Evolutionary conservation across 2,329 filamentous ascomycete species (phyloP).

Genomic region (Geosmithia flava): DNA sequence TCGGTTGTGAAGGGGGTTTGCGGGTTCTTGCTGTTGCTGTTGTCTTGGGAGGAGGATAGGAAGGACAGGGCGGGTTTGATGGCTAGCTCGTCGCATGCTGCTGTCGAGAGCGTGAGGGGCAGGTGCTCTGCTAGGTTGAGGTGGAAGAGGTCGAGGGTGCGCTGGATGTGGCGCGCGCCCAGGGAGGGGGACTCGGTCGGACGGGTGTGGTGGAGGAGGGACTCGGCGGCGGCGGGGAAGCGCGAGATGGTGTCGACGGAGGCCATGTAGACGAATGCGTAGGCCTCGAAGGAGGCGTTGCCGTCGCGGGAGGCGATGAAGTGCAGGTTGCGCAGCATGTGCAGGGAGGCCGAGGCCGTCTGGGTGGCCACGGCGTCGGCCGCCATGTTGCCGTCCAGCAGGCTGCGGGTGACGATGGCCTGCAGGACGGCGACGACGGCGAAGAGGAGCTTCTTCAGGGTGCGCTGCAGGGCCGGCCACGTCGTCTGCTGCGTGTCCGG

Average conservation of each 20-base stretch:
- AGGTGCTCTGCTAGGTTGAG: conserved; percentile 80
- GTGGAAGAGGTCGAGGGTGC: conserved; percentile 76
- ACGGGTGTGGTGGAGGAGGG: conserved; percentile 53
- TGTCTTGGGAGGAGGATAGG: conserved; percentile 35
- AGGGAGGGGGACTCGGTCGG: conserved; percentile 20
- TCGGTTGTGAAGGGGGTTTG: conserved; percentile 31
- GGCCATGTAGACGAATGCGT: conserved; percentile 71
- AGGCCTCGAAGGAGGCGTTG: conserved; percentile 66
- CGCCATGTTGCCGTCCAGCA: conserved; percentile 36
- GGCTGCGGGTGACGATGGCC: conserved; percentile 53
- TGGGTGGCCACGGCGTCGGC: conserved; percentile 38
- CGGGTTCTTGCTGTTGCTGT: conserved; percentile 5
- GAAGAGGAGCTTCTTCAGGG: conserved; percentile 66
- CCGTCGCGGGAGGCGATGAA: conserved; percentile 71
- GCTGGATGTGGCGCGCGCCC: conserved; percentile 34
- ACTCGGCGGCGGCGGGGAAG: conserved; percentile 52
- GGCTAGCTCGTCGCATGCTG: conserved; percentile 59
- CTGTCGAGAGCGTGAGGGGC: conserved; percentile 53
- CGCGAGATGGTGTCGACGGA: conserved; percentile 70
- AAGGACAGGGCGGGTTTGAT: conserved; percentile 65
- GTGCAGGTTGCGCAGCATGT: conserved; percentile 63
- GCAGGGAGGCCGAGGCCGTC: conserved; percentile 59
- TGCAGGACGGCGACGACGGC: conserved; percentile 64
- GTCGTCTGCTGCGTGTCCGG: conserved; percentile 54
- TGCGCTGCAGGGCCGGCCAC: conserved; percentile 59